Evolutionary conservation across 768 basidiomycete genomes (phyloP).

Genomic region (Tubosaeta brunneosetosa): DNA sequence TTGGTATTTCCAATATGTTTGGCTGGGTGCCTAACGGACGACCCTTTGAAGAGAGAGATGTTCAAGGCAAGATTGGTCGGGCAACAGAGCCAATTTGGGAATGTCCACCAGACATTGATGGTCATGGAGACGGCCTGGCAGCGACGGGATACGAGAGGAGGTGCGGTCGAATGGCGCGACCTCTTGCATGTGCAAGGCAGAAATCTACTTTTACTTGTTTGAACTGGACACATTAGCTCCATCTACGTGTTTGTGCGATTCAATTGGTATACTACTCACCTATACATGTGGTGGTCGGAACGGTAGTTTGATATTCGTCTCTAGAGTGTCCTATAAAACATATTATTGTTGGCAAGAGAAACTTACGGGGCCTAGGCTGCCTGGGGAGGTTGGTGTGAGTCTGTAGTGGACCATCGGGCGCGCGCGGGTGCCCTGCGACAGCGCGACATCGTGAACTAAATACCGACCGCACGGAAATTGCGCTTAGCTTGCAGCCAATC

Average conservation of each 20-base stretch:
- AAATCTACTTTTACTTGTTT: constrained; percentile 27
- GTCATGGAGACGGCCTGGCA: constrained; percentile 71
- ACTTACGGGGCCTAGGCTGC: constrained; percentile 1
- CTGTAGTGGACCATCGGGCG: neutral
- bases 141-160: constrained; percentile 52
- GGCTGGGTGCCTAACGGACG: constrained; percentile 69
- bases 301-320: constrained; percentile 11
- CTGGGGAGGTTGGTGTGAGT: neutral
- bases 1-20: constrained; percentile 72
- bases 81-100: constrained; percentile 56
- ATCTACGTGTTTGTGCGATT: neutral
- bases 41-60: constrained; percentile 51
- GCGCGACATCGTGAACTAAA: constrained; percentile 16
- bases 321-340: constrained; percentile 11
- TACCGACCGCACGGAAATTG: constrained; percentile 32
- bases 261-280: constrained; percentile 17
- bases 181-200: constrained; percentile 35
- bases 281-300: constrained; percentile 7
- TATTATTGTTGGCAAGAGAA: neutral
- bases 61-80: constrained; percentile 52
- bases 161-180: constrained; percentile 57
- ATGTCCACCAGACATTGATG: constrained; percentile 51
- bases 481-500: constrained; percentile 18
- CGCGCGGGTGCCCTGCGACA: neutral
- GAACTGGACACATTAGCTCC: constrained; percentile 11